Conservation (phyloP, 768 basidiomycete genomes). For the Clathrus columnatus region DNA sequence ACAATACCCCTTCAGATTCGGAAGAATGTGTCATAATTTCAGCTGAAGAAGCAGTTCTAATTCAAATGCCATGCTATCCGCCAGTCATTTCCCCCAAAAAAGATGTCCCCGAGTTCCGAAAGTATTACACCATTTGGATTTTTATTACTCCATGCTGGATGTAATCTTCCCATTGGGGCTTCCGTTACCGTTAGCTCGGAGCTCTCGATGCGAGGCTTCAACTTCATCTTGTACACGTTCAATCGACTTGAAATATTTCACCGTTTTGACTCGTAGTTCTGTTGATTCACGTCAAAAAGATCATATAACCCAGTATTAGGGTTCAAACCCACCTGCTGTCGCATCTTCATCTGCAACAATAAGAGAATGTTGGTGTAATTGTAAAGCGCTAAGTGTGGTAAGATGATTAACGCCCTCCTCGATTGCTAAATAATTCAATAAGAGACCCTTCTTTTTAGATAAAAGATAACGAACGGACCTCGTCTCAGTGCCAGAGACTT, state of each 20-base stretch:
- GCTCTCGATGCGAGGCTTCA: slow-evolving; percentile 47
- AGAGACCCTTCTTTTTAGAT: not conserved
- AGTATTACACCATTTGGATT: too few species aligned
- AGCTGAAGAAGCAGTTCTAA: too few species aligned
- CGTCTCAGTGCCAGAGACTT: slow-evolving; percentile 82
- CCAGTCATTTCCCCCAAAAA: too few species aligned
- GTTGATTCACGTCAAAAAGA: slow-evolving; percentile 5
- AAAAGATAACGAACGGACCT: slow-evolving; percentile 34
- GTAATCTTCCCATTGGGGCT: not conserved
- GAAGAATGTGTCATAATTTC: too few species aligned
- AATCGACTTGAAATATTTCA: slow-evolving; percentile 87
- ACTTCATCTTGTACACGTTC: slow-evolving; percentile 82
- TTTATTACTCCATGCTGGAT: not conserved
- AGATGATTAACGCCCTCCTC: slow-evolving; percentile 90
- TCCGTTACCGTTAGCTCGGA: slow-evolving; percentile 31
- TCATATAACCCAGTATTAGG: not conserved
- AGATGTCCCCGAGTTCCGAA: too few species aligned
- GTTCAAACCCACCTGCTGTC: slow-evolving; percentile 48
- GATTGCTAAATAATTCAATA: slow-evolving; percentile 17
- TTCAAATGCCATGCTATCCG: too few species aligned
- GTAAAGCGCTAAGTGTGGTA: slow-evolving; percentile 76
- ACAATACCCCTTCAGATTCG: too few species aligned
- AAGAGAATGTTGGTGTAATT: slow-evolving; percentile 80
- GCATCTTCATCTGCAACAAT: slow-evolving; percentile 88
- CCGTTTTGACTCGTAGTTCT: slow-evolving; percentile 86